Base-by-base conservation (phyloP, 441 rosid genomes). In the Euphorbia corollata region DNA sequence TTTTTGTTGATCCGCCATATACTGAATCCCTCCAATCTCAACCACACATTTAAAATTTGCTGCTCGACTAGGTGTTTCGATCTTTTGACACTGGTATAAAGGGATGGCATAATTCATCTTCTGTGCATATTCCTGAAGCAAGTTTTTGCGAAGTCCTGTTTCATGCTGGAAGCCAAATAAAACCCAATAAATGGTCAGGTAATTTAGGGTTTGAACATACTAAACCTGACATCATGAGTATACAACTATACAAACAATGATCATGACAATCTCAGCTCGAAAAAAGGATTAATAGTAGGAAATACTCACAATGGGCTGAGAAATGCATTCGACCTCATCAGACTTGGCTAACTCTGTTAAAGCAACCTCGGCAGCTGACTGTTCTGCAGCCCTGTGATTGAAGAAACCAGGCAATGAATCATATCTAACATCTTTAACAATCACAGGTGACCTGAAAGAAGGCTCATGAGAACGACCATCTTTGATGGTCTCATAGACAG, bases 61-160 rank as follows among this genome's bases (percentile, higher is more conserved):
- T 24, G 41, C 41, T 36, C 41, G 41, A 36, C 85, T 79, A 0
- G 32, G 63, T 34, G 71, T 65, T 75, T 85, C 93, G 19, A 58
- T 77, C 78, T 65, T 85, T 72, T 72, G 78, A 71, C 90, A 86
- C 48, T 71, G 80, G 70, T 93, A 93, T 43, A 81, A 0, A 6
- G 97, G 97, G 75, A 87, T 87, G 4, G 96, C 95, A 64, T 82
- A 91, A 71, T 91, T 89, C 99, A 86, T 91, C 84, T 89, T 93
- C 71, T 87, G 96, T n/a, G 99, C 99, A 71, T 91, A 93, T 79
- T 93, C 99, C 74, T 87, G 95, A 70, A 93, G 92, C 64, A 91
- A 83, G 72, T 86, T 93, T 81, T 93, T 91, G 87, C 97, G 86
- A 60, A 91, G 73, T 23, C 96, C 95, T 24, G 83, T 85, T 77